A percentile compares a stretch with the other conserved stretches of the same genome.
phyloP scores from a whole-genome alignment of 768 basidiomycete genomes.

The Lentinula aciculospora region DNA sequence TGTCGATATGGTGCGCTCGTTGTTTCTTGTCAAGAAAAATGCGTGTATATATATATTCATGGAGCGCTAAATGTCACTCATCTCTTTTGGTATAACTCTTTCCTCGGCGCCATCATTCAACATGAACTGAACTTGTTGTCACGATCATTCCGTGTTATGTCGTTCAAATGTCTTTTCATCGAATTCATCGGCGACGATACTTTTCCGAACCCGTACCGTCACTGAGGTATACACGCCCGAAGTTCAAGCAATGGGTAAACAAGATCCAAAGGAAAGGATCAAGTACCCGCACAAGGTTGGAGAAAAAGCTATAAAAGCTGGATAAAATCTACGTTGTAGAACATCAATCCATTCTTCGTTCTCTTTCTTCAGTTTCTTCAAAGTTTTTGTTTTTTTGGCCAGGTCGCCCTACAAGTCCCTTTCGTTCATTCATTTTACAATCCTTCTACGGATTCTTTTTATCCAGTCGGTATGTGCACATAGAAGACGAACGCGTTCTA shows the following conservation, averaged over 20 bases:
- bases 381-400: slow-evolving; percentile 24
- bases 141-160: slow-evolving; percentile 1
- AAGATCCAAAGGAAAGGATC: background rate
- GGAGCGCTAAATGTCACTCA: background rate
- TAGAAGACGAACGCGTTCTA: too few species aligned
- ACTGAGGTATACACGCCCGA: background rate
- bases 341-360: background rate
- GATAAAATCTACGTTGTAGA: background rate
- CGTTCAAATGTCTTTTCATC: background rate
- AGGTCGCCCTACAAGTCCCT: slow-evolving; percentile 32
- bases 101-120: background rate
- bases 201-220: too few species aligned
- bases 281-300: background rate
- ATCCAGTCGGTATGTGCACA: too few species aligned
- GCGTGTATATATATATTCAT: too few species aligned
- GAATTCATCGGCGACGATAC: background rate
- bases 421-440: slow-evolving; percentile 19
- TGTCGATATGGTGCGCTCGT: background rate
- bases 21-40: background rate
- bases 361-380: slow-evolving; percentile 14
- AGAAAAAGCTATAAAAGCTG: background rate
- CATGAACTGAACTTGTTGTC: background rate
- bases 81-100: background rate
- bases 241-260: background rate
- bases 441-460: slow-evolving; percentile 8